phyloP scores from a whole-genome alignment of 768 basidiomycete species.

The Boletus huronensis region DNA sequence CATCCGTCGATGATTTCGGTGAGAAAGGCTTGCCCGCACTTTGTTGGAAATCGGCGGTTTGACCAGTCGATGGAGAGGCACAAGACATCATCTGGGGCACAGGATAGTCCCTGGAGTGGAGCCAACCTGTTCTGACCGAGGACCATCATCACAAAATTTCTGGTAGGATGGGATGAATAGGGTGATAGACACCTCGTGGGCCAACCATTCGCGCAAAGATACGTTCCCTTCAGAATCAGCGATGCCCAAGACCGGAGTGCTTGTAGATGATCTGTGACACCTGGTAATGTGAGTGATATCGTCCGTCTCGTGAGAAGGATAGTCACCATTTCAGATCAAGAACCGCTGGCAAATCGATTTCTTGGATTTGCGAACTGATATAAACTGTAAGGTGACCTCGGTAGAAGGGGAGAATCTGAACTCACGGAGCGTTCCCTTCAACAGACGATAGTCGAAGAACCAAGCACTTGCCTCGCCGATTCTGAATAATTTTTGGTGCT shows the following conservation, averaged over 20 bases:
- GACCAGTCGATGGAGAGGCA: slow-evolving; percentile 96
- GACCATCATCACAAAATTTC: background rate
- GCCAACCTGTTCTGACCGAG: slow-evolving; percentile 39
- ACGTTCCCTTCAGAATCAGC: slow-evolving; percentile 86
- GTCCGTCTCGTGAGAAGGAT: background rate
- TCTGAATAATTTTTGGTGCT: slow-evolving; percentile 28
- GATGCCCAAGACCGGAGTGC: slow-evolving; percentile 56
- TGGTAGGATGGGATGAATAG: background rate
- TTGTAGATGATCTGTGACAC: slow-evolving; percentile 51
- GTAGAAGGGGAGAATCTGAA: background rate
- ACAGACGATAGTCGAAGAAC: slow-evolving; percentile 49
- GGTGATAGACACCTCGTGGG: slow-evolving; percentile 38
- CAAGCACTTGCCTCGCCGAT: slow-evolving; percentile 68
- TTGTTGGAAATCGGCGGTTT: slow-evolving; percentile 51
- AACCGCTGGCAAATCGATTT: slow-evolving; percentile 74
- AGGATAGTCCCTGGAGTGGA: slow-evolving; percentile 42
- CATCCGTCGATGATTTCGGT: background rate
- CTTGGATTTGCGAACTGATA: slow-evolving; percentile 56
- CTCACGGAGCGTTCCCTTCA: slow-evolving; percentile 37
- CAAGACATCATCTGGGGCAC: slow-evolving; percentile 53
- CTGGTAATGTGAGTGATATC: slow-evolving; percentile 33
- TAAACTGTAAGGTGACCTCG: background rate
- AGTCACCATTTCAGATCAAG: slow-evolving; percentile 92
- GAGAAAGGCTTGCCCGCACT: slow-evolving; percentile 35
- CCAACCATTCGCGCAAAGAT: slow-evolving; percentile 56